Conservation (phyloP, 345 rosid species). For the Psidium friedrichsthalianum region DNA sequence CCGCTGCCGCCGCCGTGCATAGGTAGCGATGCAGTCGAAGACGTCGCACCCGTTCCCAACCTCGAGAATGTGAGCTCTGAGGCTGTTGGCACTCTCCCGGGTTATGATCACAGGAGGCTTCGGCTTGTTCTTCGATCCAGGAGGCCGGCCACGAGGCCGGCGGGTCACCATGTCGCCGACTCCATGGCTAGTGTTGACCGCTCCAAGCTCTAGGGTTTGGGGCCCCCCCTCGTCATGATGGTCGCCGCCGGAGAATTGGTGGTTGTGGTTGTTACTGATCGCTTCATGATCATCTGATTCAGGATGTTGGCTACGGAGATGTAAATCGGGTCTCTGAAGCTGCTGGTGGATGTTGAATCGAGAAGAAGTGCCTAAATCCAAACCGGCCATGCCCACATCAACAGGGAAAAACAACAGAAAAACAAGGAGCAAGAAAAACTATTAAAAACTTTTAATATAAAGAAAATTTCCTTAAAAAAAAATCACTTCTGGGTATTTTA, state of each 20-base stretch:
- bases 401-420: conserved; percentile 1
- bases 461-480: not conserved
- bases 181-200: conserved; percentile 7
- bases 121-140: conserved; percentile 89
- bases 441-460: not conserved
- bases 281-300: conserved; percentile 24
- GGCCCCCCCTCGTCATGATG: conserved; percentile 27
- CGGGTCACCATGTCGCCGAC: conserved; percentile 32
- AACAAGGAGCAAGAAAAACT: conserved; percentile 15
- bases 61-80: conserved; percentile 98
- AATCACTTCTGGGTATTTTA: not conserved
- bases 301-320: conserved; percentile 17
- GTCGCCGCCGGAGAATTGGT: conserved; percentile 5
- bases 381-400: conserved; percentile 46
- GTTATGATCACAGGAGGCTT: conserved; percentile 91
- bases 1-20: conserved; percentile 82
- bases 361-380: conserved; percentile 56
- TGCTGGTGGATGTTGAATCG: conserved; percentile 40
- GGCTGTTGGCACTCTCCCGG: conserved; percentile 89
- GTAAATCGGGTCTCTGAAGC: conserved; percentile 44
- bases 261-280: not conserved
- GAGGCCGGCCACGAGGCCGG: conserved; percentile 86
- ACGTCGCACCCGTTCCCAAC: conserved; percentile 87
- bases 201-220: conserved; percentile 35
- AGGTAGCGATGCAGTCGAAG: conserved; percentile 74